phyloP scores from a whole-genome alignment of 1,284 basidiomycete species.

The Ceratobasidium papillatum region DNA sequence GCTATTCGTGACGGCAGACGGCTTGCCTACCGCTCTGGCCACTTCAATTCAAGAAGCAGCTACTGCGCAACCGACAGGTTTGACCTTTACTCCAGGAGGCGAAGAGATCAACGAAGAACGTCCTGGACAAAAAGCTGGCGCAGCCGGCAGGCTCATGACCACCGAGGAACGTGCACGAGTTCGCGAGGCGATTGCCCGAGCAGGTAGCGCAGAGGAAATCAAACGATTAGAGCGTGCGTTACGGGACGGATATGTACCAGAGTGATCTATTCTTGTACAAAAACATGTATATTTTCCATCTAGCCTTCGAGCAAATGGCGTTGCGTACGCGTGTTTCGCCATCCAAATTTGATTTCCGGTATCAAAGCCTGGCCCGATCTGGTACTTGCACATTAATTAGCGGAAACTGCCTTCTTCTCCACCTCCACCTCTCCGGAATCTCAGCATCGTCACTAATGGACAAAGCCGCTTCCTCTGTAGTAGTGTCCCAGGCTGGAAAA shows the following conservation, averaged over 20 bases:
- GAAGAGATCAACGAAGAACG: slow-evolving; percentile 19
- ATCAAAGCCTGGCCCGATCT: slow-evolving; percentile 26
- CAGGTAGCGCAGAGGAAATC: slow-evolving; percentile 62
- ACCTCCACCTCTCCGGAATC: slow-evolving; percentile 15
- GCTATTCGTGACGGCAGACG: slow-evolving; percentile 79
- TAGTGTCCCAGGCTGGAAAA: slow-evolving; percentile 30
- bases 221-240: slow-evolving; percentile 60
- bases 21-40: slow-evolving; percentile 82
- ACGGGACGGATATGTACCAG: slow-evolving; percentile 56
- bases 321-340: not conserved
- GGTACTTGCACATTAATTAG: slow-evolving; percentile 29
- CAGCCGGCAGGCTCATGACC: slow-evolving; percentile 58
- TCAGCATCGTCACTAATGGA: slow-evolving; percentile 9
- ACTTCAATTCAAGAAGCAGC: slow-evolving; percentile 62
- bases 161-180: slow-evolving; percentile 73
- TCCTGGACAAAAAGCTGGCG: slow-evolving; percentile 38
- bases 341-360: slow-evolving; percentile 21
- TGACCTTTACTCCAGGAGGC: slow-evolving; percentile 34
- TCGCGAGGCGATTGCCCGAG: slow-evolving; percentile 78
- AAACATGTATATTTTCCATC: not conserved
- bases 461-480: slow-evolving; percentile 30
- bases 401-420: slow-evolving; percentile 9
- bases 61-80: slow-evolving; percentile 30
- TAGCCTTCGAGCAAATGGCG: not conserved
- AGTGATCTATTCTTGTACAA: slow-evolving; percentile 1